Conservation (phyloP, 305 asterid genomes). For the Fraxinus albicans region DNA sequence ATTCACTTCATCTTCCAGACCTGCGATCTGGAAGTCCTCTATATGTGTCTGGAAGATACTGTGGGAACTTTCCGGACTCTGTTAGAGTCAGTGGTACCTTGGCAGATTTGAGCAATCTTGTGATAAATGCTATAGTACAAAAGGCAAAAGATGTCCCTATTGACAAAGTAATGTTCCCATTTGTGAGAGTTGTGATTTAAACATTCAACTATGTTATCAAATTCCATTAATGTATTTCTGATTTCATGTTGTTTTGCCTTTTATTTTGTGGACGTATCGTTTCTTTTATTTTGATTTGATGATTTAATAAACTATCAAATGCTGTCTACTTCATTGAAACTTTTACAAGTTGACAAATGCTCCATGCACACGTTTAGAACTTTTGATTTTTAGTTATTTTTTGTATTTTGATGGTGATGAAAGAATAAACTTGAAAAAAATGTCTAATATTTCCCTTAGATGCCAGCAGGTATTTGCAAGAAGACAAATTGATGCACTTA, state of each 20-base stretch:
- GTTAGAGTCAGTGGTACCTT: constrained; percentile 56
- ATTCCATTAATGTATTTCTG: not conserved
- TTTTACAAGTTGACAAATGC: not conserved
- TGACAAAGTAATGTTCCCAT: constrained; percentile 55
- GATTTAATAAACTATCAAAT: not conserved
- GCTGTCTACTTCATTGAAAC: not conserved
- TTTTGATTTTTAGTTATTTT: not conserved
- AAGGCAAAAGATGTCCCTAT: constrained; percentile 63
- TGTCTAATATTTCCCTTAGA: constrained; percentile 12
- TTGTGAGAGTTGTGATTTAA: not conserved
- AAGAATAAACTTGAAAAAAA: not conserved
- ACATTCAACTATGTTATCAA: not conserved
- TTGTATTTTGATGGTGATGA: not conserved
- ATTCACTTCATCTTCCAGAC: constrained; percentile 65
- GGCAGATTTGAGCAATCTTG: constrained; percentile 52
- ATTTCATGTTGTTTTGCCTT: not conserved
- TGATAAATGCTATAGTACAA: constrained; percentile 48
- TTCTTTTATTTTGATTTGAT: not conserved
- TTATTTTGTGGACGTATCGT: not conserved
- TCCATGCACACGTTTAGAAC: not conserved
- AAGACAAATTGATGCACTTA: constrained; percentile 59
- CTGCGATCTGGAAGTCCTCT: constrained; percentile 66
- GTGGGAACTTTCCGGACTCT: constrained; percentile 59
- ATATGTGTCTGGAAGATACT: constrained; percentile 70
- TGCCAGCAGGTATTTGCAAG: constrained; percentile 54